Conservation (phyloP, 257 asterid genomes). For the Linaria vulgaris region DNA sequence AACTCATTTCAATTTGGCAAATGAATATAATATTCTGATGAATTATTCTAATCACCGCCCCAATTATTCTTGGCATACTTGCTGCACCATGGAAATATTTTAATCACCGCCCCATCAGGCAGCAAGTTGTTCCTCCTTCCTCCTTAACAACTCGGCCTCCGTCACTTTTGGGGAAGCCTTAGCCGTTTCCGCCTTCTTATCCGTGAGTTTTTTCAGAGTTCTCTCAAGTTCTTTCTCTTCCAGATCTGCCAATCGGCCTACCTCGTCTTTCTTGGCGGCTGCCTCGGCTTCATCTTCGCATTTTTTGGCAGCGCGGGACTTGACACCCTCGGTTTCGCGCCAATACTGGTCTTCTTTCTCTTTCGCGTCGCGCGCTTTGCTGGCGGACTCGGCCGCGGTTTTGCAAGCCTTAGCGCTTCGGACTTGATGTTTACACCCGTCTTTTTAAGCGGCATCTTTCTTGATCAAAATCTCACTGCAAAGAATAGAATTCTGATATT, state of each 20-base stretch:
- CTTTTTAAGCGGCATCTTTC: too few species aligned
- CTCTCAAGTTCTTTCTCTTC: slow-evolving; percentile 85
- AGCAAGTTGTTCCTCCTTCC: slow-evolving; percentile 78
- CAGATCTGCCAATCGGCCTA: slow-evolving; percentile 74
- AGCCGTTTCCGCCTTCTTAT: slow-evolving; percentile 69
- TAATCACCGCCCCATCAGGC: too few species aligned
- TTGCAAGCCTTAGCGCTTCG: too few species aligned
- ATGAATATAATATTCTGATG: too few species aligned
- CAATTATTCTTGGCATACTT: too few species aligned
- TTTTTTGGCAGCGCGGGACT: slow-evolving; percentile 87
- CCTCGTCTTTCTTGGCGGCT: slow-evolving; percentile 81
- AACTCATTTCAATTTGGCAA: too few species aligned
- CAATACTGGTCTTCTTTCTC: slow-evolving; percentile 89
- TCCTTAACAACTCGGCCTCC: slow-evolving; percentile 67
- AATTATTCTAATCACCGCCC: too few species aligned
- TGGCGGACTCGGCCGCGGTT: slow-evolving; percentile 88
- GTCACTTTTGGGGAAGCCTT: slow-evolving; percentile 96
- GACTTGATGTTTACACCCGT: too few species aligned
- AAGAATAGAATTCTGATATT: too few species aligned
- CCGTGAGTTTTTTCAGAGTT: slow-evolving; percentile 64
- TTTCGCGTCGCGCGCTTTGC: slow-evolving; percentile 69
- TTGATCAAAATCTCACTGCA: too few species aligned
- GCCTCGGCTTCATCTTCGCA: slow-evolving; percentile 88
- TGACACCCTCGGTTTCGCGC: slow-evolving; percentile 90
- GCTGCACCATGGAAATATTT: too few species aligned